Percentiles rank a stretch among this genome's conserved stretches.
phyloP scores from a whole-genome alignment of 257 asterid species.

The Datura wrightii region DNA sequence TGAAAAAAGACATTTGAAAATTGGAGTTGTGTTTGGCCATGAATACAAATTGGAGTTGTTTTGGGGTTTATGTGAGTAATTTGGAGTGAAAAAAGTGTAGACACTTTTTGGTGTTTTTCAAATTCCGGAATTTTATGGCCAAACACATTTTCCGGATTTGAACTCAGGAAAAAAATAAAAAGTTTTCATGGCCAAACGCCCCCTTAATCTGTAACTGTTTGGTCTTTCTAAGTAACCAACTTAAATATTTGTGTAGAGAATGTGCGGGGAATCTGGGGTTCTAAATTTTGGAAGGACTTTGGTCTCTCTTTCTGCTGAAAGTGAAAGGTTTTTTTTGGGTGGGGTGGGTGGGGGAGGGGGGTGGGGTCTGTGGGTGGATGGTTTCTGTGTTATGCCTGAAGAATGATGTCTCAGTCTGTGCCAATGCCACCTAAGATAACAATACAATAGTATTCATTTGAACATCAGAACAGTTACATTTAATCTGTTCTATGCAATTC shows the following conservation, averaged over 20 bases:
- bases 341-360: background rate
- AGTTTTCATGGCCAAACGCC: too few species aligned
- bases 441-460: background rate
- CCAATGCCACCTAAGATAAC: background rate
- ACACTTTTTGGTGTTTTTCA: too few species aligned
- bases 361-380: too few species aligned
- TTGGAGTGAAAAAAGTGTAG: too few species aligned
- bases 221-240: background rate
- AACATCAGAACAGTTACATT: background rate
- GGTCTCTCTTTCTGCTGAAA: background rate
- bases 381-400: background rate
- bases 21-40: too few species aligned
- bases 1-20: too few species aligned
- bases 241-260: background rate
- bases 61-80: too few species aligned
- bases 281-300: conserved; percentile 5
- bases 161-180: too few species aligned
- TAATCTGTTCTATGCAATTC: conserved; percentile 3
- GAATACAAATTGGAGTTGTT: too few species aligned
- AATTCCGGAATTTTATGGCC: too few species aligned
- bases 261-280: background rate
- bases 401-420: background rate
- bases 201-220: background rate
- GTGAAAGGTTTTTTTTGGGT: background rate
- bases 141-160: too few species aligned